A percentile compares a stretch with the other conserved stretches of the same genome.
Conservation (phyloP, 306 rosid species). For the Rosa chinensis region DNA sequence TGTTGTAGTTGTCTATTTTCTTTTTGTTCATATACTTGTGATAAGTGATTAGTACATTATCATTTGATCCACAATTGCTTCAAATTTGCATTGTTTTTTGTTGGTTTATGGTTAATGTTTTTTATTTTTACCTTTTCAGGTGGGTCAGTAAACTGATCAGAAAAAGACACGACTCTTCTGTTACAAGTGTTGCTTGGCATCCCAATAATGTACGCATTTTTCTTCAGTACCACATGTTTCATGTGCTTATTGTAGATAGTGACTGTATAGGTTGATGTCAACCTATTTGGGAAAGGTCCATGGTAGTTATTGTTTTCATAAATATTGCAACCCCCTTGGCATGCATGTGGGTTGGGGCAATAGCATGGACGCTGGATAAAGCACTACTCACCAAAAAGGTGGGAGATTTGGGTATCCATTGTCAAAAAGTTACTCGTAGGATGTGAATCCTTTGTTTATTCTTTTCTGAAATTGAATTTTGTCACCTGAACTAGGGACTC, state of each 20-base stretch:
- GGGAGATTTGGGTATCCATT: too few relatives aligned
- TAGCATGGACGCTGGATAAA: background rate
- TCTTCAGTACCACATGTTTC: conserved; percentile 10
- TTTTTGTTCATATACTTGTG: background rate
- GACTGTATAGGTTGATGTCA: background rate
- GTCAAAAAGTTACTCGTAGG: too few relatives aligned
- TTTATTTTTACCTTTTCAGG: conserved; percentile 52
- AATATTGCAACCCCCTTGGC: background rate
- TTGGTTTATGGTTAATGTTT: conserved; percentile 5
- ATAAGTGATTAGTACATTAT: background rate
- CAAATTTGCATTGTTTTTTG: background rate
- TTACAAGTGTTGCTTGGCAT: conserved; percentile 96
- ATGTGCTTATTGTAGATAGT: background rate
- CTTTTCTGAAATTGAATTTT: background rate
- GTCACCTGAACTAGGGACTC: background rate
- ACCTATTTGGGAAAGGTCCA: background rate
- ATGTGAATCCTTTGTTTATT: too few relatives aligned
- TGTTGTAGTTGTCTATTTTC: background rate
- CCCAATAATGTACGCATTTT: conserved; percentile 71
- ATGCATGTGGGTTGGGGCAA: background rate
- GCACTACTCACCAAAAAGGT: background rate
- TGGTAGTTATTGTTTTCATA: background rate
- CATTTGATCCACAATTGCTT: background rate
- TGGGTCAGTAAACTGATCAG: conserved; percentile 99
- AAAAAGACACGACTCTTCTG: conserved; percentile 89